Conservation (phyloP, 202 grass and related monocot species). For the Carex arenaria region DNA sequence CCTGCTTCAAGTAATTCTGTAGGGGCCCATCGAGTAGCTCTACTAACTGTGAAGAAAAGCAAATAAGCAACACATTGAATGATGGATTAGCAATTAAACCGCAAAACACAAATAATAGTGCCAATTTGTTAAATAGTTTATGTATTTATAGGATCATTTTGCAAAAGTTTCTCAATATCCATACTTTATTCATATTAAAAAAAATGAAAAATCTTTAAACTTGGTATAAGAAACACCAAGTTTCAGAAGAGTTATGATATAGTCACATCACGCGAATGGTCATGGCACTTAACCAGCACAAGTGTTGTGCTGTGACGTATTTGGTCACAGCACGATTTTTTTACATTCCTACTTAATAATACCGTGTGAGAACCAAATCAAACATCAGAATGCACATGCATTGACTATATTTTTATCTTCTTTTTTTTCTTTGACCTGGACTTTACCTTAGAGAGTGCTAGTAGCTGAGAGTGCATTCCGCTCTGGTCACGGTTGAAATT, state of each 20-base stretch:
- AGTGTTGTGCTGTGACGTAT: too few relatives aligned
- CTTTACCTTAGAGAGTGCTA: constrained; percentile 91
- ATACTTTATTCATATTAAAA: neutral
- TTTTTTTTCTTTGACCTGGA: neutral
- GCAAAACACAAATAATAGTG: neutral
- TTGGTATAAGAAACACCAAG: neutral
- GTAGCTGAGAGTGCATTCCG: constrained; percentile 97
- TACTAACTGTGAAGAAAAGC: constrained; percentile 52
- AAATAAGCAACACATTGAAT: constrained; percentile 13
- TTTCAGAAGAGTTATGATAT: neutral
- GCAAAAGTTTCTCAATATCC: neutral
- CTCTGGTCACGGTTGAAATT: constrained; percentile 99
- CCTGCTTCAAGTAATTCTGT: constrained; percentile 85
- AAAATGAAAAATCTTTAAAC: neutral
- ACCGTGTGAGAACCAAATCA: neutral
- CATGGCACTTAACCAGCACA: too few relatives aligned
- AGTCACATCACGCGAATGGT: neutral
- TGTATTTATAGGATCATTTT: neutral
- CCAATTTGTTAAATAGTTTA: neutral
- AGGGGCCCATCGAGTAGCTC: constrained; percentile 80
- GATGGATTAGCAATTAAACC: constrained; percentile 10
- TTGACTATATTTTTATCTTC: neutral
- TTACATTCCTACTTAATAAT: neutral
- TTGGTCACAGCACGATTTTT: too few relatives aligned
- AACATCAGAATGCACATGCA: neutral